Base-by-base conservation (phyloP, 2,329 filamentous ascomycete species). In the Neonectria sp. region DNA sequence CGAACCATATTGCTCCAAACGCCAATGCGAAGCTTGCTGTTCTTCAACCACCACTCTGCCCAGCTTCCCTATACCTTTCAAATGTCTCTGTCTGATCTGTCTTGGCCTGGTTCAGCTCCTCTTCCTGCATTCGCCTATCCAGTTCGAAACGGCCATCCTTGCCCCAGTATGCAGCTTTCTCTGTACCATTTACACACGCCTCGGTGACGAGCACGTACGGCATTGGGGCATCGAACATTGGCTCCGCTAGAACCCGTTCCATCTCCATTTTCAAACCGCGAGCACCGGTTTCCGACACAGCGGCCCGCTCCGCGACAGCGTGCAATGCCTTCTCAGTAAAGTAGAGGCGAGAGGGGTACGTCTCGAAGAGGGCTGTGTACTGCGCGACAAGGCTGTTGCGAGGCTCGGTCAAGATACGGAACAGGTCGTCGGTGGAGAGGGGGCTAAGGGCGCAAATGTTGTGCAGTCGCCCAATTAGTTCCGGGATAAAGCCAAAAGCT, bases 381-480 rank as follows among this genome's bases (percentile, higher is more conserved):
- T 99, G 96, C 53, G 92, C 90, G 3, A 97, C 86, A 1, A 99
- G 87, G 60, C 92, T 94, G 82, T 98, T 97, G 65, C 93, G 91
- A 1, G 96, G 96, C 79, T 98, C 95, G 0, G 94, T 98, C 45
- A 99, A 86, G 68, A 99, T 96, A 59, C 95, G 91, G 59, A 95
- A 90, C 13, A 99, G 89, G 66, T 91, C 89, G 27, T 85, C 78
- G 15, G 86, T 83, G 2, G 88, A 89, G 1, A 99, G 86, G 0
- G 94, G 91, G 15, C 93, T 92, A 0, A 99, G 88, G 0, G 96
- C 93, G 68, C 94, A 95, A 55, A 95, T 92, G 65, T 97, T 94
- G 59, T 97, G 95, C 55, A 99, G 90, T 21, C 96, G 93, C n/a
- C 96, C 96, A 60, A 98, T 92, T n/a, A 98, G 86, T 81, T 98